Conservation (phyloP, 768 basidiomycete species). For the Calocybe cyanea region DNA sequence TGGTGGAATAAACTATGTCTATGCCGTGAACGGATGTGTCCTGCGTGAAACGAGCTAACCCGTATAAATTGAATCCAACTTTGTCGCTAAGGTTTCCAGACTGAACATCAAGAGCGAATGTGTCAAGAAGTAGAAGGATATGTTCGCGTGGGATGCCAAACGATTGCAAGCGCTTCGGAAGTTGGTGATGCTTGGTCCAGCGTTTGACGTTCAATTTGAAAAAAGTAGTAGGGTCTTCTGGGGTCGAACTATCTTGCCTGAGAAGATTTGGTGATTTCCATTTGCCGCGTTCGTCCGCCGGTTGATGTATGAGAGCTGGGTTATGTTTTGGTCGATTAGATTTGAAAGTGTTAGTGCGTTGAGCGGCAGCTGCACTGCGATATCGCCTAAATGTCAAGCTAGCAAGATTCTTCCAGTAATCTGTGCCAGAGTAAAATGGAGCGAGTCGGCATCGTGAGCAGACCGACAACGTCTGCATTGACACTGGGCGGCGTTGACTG, state of each 20-base stretch:
- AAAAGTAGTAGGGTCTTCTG: conserved; percentile 14
- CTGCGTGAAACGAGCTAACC: conserved; percentile 40
- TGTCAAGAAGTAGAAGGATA: conserved; percentile 34
- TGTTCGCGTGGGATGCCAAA: conserved; percentile 47
- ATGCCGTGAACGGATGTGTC: conserved; percentile 29
- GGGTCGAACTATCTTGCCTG: too few relatives aligned
- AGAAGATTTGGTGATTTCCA: too few relatives aligned
- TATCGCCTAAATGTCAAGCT: conserved; percentile 6
- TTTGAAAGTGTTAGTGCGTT: too few relatives aligned
- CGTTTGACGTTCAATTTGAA: conserved; percentile 31
- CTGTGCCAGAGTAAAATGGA: conserved; percentile 9
- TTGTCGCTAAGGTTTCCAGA: conserved; percentile 27
- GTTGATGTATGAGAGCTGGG: too few relatives aligned
- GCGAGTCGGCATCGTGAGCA: conserved; percentile 16
- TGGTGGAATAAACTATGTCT: conserved; percentile 48
- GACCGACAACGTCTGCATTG: conserved; percentile 12
- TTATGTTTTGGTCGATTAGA: too few relatives aligned
- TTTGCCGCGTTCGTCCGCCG: too few relatives aligned
- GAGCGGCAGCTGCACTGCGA: neutral
- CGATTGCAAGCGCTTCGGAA: conserved; percentile 36
- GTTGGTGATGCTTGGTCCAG: conserved; percentile 33
- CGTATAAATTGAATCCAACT: conserved; percentile 29
- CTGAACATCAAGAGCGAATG: conserved; percentile 37
- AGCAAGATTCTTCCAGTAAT: conserved; percentile 11
- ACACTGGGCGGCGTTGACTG: conserved; percentile 15